Evolutionary conservation across 345 rosid species (phyloP).

Genomic region (Citrus mangshanensis): DNA sequence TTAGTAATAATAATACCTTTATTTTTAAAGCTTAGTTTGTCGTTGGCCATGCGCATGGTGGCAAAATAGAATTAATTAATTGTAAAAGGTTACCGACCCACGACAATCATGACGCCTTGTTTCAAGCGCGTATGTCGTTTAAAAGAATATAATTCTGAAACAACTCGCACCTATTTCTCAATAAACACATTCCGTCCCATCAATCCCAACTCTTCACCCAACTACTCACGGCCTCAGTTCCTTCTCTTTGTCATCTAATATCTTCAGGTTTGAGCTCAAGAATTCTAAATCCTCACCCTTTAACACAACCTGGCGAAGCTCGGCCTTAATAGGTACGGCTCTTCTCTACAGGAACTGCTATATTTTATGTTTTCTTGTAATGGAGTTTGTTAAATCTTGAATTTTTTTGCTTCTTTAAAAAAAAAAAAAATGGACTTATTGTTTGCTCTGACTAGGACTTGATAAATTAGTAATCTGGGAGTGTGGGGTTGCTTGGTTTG

Average conservation of each 20-base stretch:
- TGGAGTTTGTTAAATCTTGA: background rate
- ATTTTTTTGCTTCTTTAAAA: too few relatives aligned
- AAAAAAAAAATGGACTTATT: too few relatives aligned
- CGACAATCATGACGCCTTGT: background rate
- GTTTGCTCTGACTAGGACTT: background rate
- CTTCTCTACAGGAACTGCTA: background rate
- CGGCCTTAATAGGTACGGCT: constrained; percentile 13
- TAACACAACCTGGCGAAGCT: background rate
- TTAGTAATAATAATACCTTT: too few relatives aligned
- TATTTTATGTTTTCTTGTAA: background rate
- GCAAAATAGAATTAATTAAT: background rate
- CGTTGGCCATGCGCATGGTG: background rate
- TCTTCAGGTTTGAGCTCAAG: background rate
- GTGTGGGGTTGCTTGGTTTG: background rate
- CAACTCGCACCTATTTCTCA: background rate
- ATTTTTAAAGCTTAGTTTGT: too few relatives aligned
- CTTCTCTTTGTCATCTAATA: background rate
- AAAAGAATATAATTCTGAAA: background rate
- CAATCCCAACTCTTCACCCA: background rate
- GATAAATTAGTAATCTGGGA: background rate
- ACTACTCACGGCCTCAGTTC: background rate
- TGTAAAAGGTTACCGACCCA: background rate
- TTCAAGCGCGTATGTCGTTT: constrained; percentile 17
- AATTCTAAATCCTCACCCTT: background rate
- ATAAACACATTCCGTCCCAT: background rate